phyloP scores from a whole-genome alignment of 2,329 filamentous ascomycete genomes.

The Hansfordia pulvinata region DNA sequence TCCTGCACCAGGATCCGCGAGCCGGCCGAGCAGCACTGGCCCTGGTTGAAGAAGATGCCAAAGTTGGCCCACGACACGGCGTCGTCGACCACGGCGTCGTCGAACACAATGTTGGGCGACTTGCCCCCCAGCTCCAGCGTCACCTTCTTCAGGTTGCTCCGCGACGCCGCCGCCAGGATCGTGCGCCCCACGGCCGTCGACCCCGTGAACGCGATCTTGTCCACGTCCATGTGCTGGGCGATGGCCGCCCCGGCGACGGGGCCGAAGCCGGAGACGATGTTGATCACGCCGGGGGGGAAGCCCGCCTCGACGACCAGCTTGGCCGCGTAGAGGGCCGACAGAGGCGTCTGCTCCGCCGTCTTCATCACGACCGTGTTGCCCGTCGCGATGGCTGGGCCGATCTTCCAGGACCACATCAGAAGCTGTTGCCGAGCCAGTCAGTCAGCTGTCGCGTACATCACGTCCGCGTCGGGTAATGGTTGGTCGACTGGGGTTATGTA shows the following conservation, averaged over 20 bases:
- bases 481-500: no score
- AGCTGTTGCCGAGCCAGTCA: no score
- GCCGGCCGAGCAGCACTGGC: conserved; percentile 31
- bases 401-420: conserved; percentile 72
- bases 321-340: conserved; percentile 48
- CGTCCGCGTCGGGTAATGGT: no score
- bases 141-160: conserved; percentile 47
- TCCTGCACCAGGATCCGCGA: conserved; percentile 54
- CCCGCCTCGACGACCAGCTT: conserved; percentile 46
- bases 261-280: conserved; percentile 47
- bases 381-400: conserved; percentile 54
- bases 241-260: conserved; percentile 48
- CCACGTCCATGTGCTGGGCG: conserved; percentile 42
- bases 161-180: conserved; percentile 45
- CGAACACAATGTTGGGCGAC: conserved; percentile 43
- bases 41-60: conserved; percentile 16
- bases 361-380: conserved; percentile 53
- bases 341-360: conserved; percentile 50
- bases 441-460: no score
- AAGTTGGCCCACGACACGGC: conserved; percentile 41
- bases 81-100: conserved; percentile 40
- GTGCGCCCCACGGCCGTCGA: conserved; percentile 41
- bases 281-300: conserved; percentile 46
- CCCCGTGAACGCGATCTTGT: conserved; percentile 50
- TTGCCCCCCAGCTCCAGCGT: conserved; percentile 45